phyloP scores from a whole-genome alignment of 148 eudicot species.

The Cornus suecica region DNA sequence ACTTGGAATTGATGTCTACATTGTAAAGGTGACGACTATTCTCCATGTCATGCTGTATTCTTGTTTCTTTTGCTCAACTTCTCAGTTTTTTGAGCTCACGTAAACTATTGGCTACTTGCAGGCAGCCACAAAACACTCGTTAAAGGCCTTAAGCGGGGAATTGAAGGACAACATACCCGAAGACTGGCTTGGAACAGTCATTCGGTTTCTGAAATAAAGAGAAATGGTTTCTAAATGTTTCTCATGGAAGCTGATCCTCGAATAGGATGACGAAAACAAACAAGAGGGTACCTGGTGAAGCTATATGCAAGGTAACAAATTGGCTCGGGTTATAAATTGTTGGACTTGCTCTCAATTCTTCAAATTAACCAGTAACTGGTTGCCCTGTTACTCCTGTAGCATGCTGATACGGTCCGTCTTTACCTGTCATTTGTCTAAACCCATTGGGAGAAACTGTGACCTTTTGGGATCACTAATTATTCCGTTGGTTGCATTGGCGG shows the following conservation, averaged over 20 bases:
- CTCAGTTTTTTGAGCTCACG: not conserved
- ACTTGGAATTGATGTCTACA: constrained; percentile 89
- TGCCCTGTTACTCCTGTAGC: too few relatives aligned
- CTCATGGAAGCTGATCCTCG: not conserved
- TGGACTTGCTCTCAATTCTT: not conserved
- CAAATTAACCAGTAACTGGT: not conserved
- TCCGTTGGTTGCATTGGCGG: too few relatives aligned
- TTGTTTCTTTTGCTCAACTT: not conserved
- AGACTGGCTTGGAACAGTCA: constrained; percentile 87
- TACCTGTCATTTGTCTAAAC: too few relatives aligned
- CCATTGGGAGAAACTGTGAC: too few relatives aligned
- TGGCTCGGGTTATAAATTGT: not conserved
- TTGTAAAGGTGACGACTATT: constrained; percentile 59
- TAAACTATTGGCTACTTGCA: constrained; percentile 23
- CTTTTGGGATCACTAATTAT: too few relatives aligned
- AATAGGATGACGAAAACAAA: not conserved
- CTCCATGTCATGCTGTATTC: not conserved
- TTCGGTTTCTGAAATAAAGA: constrained; percentile 52
- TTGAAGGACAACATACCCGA: constrained; percentile 45
- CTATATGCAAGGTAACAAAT: not conserved
- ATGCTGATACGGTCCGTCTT: too few relatives aligned
- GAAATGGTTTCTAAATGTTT: constrained; percentile 2
- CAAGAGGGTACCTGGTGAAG: not conserved
- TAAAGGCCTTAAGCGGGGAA: constrained; percentile 68
- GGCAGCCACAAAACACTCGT: constrained; percentile 92